Base-by-base conservation (phyloP, 1,284 basidiomycete species). In the Apiotrichum sp. region DNA sequence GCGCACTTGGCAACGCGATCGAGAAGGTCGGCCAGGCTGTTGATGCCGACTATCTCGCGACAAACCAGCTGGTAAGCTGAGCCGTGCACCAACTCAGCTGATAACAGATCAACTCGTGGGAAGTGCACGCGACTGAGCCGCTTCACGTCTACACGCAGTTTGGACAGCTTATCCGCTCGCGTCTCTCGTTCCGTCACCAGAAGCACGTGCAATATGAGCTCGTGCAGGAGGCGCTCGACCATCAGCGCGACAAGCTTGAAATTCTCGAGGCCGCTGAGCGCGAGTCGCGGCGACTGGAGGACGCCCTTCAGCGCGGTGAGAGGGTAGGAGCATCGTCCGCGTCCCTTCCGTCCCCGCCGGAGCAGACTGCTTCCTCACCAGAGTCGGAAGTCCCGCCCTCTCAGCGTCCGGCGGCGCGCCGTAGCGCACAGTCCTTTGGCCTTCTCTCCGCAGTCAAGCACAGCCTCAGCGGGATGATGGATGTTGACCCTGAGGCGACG, bases 141-240 rank as follows among this genome's bases (percentile, higher is more conserved):
- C 76, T 98, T 50, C 89, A 96, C 68, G 93, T 97, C 71, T 98
- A 98, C 75, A 81, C 86, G 40, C 95, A 98, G 74, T 99, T 98
- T 71, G 92, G 89, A 7, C 80, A 83, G 10, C 93, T 98, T 66
- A 96, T 99, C 78, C 93, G 91, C 79, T 88, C 89, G 68, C 79
- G 98, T 29, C 83, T 99, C 50, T 85, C 85, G 1, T 99, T 96
- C 78, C 86, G 96, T 35, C 96, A 98, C 74, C 90, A 95, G 77
- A 98, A 98, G 77, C 93, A 99, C 65, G 88, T 95, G 9, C 96
- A 99, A 73, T 93, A 88, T 68, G 96, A 98, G 77, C 87, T 96
- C 81, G 95, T 95, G 0, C 89, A 93, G 71, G 95, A 98, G 69
- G 82, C 83, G 34, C 80, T 98, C 22, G 93, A 95, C 62, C 81